Conservation (phyloP, 2,329 filamentous ascomycete species). For the Aureobasidium sp. region DNA sequence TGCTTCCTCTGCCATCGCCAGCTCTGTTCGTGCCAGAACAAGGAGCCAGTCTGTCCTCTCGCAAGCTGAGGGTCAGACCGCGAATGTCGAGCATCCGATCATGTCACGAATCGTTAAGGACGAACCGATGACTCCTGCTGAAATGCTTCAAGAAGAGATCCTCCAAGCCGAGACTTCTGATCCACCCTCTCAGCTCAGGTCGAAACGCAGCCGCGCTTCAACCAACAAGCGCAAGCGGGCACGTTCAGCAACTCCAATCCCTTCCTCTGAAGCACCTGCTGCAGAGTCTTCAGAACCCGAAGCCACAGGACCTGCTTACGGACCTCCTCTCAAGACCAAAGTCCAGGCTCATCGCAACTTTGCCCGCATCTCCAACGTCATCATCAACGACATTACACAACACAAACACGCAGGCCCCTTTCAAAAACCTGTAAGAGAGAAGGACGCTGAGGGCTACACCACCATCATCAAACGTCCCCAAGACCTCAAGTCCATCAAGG, state of each 20-base stretch:
- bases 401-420: slow-evolving; percentile 49
- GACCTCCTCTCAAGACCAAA: slow-evolving; percentile 22
- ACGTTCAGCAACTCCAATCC: slow-evolving; percentile 21
- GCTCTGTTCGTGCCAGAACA: slow-evolving; percentile 38
- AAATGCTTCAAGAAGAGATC: slow-evolving; percentile 21
- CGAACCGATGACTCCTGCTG: slow-evolving; percentile 41
- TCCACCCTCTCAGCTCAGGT: slow-evolving; percentile 24
- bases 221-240: slow-evolving; percentile 37
- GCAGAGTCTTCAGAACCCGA: neutral
- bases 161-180: slow-evolving; percentile 20
- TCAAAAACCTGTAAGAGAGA: slow-evolving; percentile 42
- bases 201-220: slow-evolving; percentile 18
- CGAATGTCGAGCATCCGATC: slow-evolving; percentile 34
- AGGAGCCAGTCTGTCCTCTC: slow-evolving; percentile 44
- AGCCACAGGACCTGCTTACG: neutral
- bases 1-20: slow-evolving; percentile 41
- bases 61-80: slow-evolving; percentile 35
- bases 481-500: slow-evolving; percentile 45
- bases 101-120: slow-evolving; percentile 38
- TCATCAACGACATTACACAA: slow-evolving; percentile 46
- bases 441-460: slow-evolving; percentile 45
- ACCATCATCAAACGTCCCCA: slow-evolving; percentile 47
- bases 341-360: slow-evolving; percentile 45
- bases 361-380: slow-evolving; percentile 38
- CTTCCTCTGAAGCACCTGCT: neutral